Percentiles rank a stretch among this genome's conserved stretches.
These are phyloP conservation scores for Diaporthe capsici DNA, from an alignment of 2,329 filamentous ascomycete genomes.

Conservation along the genomic window DNA sequence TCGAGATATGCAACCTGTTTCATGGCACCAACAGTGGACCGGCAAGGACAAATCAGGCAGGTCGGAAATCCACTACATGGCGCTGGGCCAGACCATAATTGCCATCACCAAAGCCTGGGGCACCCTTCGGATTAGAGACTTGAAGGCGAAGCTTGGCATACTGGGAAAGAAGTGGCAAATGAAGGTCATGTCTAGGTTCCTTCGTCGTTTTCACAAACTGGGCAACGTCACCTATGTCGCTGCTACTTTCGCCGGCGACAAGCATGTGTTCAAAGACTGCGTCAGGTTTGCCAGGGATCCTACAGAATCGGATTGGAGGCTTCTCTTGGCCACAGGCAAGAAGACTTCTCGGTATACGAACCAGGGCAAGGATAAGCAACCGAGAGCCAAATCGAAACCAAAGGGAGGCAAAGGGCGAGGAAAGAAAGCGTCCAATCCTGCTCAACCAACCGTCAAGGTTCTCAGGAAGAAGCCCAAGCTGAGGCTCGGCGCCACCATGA, in stretches of 20 bases:
- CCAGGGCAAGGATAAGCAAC: constrained; percentile 41
- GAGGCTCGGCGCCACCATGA: constrained; percentile 27
- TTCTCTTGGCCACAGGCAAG: constrained; percentile 66
- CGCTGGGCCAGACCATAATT: constrained; percentile 70
- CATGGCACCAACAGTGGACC: constrained; percentile 70
- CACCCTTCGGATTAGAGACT: constrained; percentile 70
- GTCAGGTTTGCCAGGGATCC: constrained; percentile 71
- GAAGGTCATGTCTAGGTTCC: constrained; percentile 71
- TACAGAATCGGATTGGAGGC: constrained; percentile 68
- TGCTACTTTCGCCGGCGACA: constrained; percentile 63
- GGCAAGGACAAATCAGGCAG: constrained; percentile 57
- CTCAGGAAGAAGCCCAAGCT: constrained; percentile 38
- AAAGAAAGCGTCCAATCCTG: constrained; percentile 21
- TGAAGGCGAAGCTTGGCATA: constrained; percentile 71
- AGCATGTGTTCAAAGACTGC: constrained; percentile 72
- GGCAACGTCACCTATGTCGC: constrained; percentile 71
- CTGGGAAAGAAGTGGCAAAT: constrained; percentile 70
- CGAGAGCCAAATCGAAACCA: constrained; percentile 45
- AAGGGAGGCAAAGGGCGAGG: constrained; percentile 31
- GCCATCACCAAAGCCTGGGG: constrained; percentile 70
- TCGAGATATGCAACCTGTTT: constrained; percentile 65
- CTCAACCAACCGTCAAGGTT: constrained; percentile 19
- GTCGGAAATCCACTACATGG: constrained; percentile 65
- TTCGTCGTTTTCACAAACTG: constrained; percentile 68
- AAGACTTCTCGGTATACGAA: constrained; percentile 49